These are phyloP conservation scores for Athelia sp. DNA, from an alignment of 1,284 basidiomycete genomes.

Conservation along the genomic window DNA sequence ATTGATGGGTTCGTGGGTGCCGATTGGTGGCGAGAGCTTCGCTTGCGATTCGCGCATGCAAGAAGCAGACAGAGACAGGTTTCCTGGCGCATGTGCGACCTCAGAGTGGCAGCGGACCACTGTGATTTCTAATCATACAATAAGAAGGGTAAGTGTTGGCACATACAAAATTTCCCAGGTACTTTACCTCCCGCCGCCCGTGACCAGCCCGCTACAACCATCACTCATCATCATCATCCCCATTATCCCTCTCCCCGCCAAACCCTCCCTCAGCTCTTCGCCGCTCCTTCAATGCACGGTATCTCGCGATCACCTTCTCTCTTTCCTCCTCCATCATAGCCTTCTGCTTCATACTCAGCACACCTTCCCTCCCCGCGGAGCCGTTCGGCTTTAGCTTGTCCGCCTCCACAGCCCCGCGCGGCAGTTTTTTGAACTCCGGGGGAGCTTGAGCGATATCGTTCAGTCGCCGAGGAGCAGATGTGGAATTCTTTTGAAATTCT, in stretches of 20 bases:
- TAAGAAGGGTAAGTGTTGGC: no score
- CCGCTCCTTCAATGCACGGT: slow-evolving; percentile 62
- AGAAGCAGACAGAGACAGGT: no score
- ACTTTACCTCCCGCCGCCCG: no score
- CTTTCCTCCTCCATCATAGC: slow-evolving; percentile 72
- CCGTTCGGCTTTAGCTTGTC: slow-evolving; percentile 9
- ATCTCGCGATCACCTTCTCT: slow-evolving; percentile 58
- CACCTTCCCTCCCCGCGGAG: slow-evolving; percentile 28
- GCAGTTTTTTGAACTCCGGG: slow-evolving; percentile 41
- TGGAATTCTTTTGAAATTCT: slow-evolving; percentile 50
- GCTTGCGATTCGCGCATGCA: no score
- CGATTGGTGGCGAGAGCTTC: no score
- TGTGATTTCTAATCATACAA: no score
- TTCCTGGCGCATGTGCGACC: no score
- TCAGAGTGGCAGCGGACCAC: no score
- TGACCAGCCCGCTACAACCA: no score
- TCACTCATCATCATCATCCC: neutral
- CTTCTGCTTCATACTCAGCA: slow-evolving; percentile 68
- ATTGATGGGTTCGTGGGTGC: no score
- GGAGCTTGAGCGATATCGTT: slow-evolving; percentile 69
- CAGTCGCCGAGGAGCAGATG: slow-evolving; percentile 58
- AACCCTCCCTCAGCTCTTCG: neutral
- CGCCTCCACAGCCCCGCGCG: slow-evolving; percentile 29
- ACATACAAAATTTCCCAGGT: no score
- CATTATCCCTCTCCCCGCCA: neutral